These are phyloP conservation scores for Rostrohypoxylon terebratum DNA, from an alignment of 495 filamentous ascomycete species.

Conservation along the genomic window DNA sequence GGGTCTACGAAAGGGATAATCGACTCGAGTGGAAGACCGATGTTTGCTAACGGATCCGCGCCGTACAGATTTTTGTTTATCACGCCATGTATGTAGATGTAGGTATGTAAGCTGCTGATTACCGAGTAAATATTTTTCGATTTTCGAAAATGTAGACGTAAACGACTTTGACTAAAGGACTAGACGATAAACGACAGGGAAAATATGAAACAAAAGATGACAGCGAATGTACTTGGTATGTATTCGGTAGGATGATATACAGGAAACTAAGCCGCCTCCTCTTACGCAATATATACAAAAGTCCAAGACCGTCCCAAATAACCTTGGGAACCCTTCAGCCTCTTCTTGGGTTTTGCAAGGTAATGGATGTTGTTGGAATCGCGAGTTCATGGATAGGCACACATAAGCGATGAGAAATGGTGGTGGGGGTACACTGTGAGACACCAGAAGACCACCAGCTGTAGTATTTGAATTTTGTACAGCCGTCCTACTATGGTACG, in stretches of 20 bases:
- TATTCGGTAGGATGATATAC: constrained; percentile 16
- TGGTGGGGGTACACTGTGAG: constrained; percentile 4
- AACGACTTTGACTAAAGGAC: too few species aligned
- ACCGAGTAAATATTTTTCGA: neutral
- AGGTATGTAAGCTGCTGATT: constrained; percentile 14
- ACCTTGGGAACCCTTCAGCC: constrained; percentile 1
- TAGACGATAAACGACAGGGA: neutral
- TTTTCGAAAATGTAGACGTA: neutral
- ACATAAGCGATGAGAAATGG: neutral
- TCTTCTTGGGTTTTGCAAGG: neutral
- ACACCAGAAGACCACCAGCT: neutral
- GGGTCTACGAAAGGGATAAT: constrained; percentile 7
- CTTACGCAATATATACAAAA: constrained; percentile 7
- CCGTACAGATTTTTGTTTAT: constrained; percentile 29
- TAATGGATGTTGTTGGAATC: constrained; percentile 13
- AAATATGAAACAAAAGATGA: constrained; percentile 11
- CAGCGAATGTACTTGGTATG: constrained; percentile 5
- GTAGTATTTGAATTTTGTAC: constrained; percentile 9
- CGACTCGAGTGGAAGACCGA: constrained; percentile 24
- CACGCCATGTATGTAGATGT: constrained; percentile 27
- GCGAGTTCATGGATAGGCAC: constrained; percentile 3
- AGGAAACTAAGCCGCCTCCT: constrained; percentile 21
- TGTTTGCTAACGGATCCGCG: constrained; percentile 34
- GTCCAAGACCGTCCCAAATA: neutral
- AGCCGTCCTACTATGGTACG: neutral